phyloP scores from a whole-genome alignment of 176 grass and related monocot genomes.

The Carex myosuroides region DNA sequence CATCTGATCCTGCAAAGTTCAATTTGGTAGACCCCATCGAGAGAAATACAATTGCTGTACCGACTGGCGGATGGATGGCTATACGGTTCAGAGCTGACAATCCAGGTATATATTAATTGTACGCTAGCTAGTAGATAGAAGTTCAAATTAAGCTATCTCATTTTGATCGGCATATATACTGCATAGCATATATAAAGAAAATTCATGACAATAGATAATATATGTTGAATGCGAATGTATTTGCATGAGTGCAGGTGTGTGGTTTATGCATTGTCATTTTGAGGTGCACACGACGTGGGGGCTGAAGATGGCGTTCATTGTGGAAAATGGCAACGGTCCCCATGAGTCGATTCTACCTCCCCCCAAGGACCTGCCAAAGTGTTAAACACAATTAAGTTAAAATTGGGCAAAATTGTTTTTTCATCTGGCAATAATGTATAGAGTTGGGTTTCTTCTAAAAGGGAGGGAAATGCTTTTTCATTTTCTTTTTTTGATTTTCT shows the following conservation, averaged over 20 bases:
- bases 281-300: constrained; percentile 82
- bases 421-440: background rate
- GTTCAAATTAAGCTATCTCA: background rate
- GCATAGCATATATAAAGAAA: too few species aligned
- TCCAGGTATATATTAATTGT: constrained; percentile 36
- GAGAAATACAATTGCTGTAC: constrained; percentile 60
- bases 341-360: constrained; percentile 57
- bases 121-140: background rate
- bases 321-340: constrained; percentile 51
- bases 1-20: constrained; percentile 40
- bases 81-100: constrained; percentile 73
- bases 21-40: constrained; percentile 67
- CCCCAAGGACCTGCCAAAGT: constrained; percentile 58
- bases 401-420: background rate
- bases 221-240: constrained; percentile 12
- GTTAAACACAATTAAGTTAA: constrained; percentile 5
- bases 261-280: constrained; percentile 81
- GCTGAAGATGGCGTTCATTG: constrained; percentile 69
- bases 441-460: background rate
- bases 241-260: constrained; percentile 44
- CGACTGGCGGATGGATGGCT: constrained; percentile 51
- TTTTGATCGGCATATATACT: background rate
- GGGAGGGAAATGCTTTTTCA: background rate
- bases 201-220: too few species aligned
- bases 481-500: background rate